Percentiles rank a stretch among this genome's conserved stretches.
phyloP scores from a whole-genome alignment of 73 alveolate species.

The Tetrahymena borealis region DNA sequence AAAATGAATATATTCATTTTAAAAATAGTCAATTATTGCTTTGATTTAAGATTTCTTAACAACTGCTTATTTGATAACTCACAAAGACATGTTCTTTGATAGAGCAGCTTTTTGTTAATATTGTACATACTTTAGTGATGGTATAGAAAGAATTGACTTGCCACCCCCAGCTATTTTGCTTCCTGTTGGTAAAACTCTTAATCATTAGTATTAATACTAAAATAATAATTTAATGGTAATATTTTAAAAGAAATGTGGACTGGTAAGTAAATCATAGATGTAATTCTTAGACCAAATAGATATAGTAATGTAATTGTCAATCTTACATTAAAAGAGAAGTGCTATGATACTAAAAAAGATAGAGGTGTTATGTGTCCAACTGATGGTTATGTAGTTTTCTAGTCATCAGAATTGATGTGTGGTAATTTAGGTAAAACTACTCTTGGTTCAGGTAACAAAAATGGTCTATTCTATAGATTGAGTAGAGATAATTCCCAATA shows the following conservation, averaged over 20 bases:
- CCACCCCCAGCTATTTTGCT: conserved; percentile 97
- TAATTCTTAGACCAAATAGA: conserved; percentile 88
- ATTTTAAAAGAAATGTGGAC: conserved; percentile 91
- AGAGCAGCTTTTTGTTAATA: conserved; percentile 85
- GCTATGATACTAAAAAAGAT: conserved; percentile 54
- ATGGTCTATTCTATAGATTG: conserved; percentile 81
- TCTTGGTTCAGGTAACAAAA: conserved; percentile 86
- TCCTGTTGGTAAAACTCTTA: conserved; percentile 61
- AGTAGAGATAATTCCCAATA: conserved; percentile 81
- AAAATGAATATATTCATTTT: neutral
- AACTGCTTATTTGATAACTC: conserved; percentile 87
- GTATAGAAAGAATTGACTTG: conserved; percentile 78
- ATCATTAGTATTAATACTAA: neutral
- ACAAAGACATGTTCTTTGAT: conserved; percentile 89
- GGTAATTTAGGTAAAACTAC: conserved; percentile 97
- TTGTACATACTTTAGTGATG: conserved; percentile 76
- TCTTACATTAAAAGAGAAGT: conserved; percentile 81
- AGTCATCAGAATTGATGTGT: conserved; percentile 87
- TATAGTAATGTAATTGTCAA: conserved; percentile 74
- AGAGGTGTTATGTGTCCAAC: conserved; percentile 90
- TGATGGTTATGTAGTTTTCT: conserved; percentile 98
- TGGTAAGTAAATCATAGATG: conserved; percentile 93
- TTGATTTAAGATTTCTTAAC: conserved; percentile 94
- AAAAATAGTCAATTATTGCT: conserved; percentile 50
- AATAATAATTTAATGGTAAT: neutral